Conservation (phyloP, 768 basidiomycete genomes). For the Macrolepiota albuminosa region DNA sequence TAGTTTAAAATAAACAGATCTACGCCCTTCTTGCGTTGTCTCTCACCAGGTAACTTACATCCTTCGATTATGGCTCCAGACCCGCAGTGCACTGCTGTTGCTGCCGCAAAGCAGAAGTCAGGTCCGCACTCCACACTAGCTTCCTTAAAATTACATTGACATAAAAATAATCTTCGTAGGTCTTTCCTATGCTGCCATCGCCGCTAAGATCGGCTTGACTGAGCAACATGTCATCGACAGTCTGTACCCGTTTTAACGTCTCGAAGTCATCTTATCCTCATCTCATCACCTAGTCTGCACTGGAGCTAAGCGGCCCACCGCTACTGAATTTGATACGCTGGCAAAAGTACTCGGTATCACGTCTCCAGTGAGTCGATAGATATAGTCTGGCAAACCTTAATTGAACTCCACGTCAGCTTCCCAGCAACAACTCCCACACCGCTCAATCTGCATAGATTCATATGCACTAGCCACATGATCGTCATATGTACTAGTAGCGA, state of each 20-base stretch:
- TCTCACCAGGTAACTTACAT: not conserved
- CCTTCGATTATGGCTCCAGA: conserved; percentile 21
- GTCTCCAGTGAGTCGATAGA: conserved; percentile 22
- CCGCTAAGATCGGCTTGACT: conserved; percentile 32
- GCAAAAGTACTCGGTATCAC: conserved; percentile 38
- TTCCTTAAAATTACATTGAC: not conserved
- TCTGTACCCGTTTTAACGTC: conserved; percentile 25
- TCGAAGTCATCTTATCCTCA: not conserved
- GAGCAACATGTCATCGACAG: conserved; percentile 51
- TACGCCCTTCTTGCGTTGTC: not conserved
- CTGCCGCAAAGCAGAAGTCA: conserved; percentile 41
- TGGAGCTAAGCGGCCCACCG: conserved; percentile 36
- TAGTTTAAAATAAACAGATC: not conserved
- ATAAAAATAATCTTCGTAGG: conserved; percentile 26
- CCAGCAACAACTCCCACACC: conserved; percentile 2
- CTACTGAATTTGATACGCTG: conserved; percentile 45
- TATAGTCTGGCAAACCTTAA: not conserved
- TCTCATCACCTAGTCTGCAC: conserved; percentile 38
- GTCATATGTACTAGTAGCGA: not conserved
- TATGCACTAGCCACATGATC: not conserved
- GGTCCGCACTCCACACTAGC: conserved; percentile 30
- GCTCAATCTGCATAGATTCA: conserved; percentile 5
- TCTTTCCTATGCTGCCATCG: conserved; percentile 44
- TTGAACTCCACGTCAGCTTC: not conserved
- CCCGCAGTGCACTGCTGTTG: conserved; percentile 57